Percentiles rank a stretch among this genome's conserved stretches.
Conservation (phyloP, 495 filamentous ascomycete species). For the Talaromyces liani region DNA sequence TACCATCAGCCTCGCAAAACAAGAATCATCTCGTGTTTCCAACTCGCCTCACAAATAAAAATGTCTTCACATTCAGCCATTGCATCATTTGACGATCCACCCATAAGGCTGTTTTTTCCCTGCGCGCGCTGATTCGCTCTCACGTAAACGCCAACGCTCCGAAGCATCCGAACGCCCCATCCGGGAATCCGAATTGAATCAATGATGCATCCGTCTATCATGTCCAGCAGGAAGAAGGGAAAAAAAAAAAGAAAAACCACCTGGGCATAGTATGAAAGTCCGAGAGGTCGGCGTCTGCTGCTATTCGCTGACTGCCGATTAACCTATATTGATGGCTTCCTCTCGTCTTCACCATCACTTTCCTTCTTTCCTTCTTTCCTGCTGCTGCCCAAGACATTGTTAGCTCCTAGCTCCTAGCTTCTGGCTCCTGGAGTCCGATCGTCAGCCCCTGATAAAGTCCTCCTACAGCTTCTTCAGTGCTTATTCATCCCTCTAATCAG, state of each 20-base stretch:
- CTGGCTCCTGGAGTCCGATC: not conserved
- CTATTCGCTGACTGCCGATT: not conserved
- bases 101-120: not conserved
- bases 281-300: not conserved
- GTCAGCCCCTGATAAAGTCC: not conserved
- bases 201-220: not conserved
- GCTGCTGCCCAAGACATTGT: not conserved
- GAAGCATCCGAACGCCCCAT: constrained; percentile 4
- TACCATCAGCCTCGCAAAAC: not conserved
- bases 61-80: not conserved
- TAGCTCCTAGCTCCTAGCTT: not conserved
- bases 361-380: not conserved
- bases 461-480: not conserved
- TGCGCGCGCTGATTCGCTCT: not conserved
- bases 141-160: not conserved
- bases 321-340: not conserved
- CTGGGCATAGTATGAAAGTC: not conserved
- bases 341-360: not conserved
- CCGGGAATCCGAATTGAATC: not conserved
- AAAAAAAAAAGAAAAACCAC: not conserved
- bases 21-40: not conserved
- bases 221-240: not conserved
- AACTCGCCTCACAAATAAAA: not conserved
- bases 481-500: not conserved
- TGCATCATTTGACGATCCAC: not conserved